Evolutionary conservation across 2,329 filamentous ascomycete species (phyloP).

Genomic region (Ciborinia camelliae): DNA sequence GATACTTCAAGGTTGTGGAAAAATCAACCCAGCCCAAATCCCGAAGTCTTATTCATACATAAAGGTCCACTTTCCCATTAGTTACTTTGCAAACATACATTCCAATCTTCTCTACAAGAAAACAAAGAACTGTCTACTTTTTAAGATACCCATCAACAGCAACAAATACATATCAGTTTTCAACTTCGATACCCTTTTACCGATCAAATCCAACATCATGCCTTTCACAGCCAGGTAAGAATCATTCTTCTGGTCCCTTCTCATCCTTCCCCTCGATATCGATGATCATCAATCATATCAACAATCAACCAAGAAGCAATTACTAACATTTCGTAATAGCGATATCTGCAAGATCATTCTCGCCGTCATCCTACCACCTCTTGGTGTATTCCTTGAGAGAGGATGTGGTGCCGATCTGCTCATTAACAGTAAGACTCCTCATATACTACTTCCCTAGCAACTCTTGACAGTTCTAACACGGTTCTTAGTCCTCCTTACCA

Average conservation of each 20-base stretch:
- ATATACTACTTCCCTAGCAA: conserved; percentile 62
- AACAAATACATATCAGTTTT: not conserved
- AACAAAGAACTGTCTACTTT: conserved; percentile 9
- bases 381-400: conserved; percentile 89
- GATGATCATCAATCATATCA: not conserved
- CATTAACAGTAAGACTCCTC: conserved; percentile 73
- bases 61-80: conserved; percentile 10
- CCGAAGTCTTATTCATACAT: conserved; percentile 7
- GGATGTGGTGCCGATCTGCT: conserved; percentile 82
- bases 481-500: conserved; percentile 12
- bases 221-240: conserved; percentile 56
- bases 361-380: conserved; percentile 82
- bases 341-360: conserved; percentile 81
- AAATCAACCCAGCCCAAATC: not conserved
- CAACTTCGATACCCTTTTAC: not conserved
- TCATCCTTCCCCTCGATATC: not conserved
- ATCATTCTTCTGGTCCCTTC: not conserved
- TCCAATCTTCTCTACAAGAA: conserved; percentile 5
- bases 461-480: not conserved
- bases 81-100: conserved; percentile 4
- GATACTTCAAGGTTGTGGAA: not conserved
- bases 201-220: conserved; percentile 39
- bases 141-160: not conserved
- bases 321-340: conserved; percentile 42
- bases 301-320: not conserved